Conservation (phyloP, 768 basidiomycete genomes). For the Lentinula aciculospora region DNA sequence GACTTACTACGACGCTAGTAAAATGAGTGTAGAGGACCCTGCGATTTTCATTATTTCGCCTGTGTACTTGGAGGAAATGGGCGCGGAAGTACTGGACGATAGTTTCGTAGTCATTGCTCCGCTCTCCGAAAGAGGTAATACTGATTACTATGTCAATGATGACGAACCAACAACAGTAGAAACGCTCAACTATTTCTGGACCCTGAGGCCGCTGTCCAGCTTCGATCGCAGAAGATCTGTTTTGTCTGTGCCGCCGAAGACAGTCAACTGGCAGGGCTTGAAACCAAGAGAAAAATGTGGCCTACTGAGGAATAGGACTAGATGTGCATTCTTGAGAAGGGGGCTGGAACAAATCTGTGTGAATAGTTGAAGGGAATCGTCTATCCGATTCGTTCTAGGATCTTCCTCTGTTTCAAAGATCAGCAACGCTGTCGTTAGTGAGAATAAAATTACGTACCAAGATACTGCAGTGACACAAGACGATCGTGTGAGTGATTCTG, state of each 20-base stretch:
- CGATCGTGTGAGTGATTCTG: background rate
- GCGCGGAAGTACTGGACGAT: constrained; percentile 85
- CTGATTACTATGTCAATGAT: constrained; percentile 27
- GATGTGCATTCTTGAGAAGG: constrained; percentile 64
- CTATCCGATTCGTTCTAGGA: constrained; percentile 77
- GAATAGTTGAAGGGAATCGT: constrained; percentile 85
- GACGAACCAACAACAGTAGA: background rate
- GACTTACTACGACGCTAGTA: constrained; percentile 69
- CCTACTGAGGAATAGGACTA: constrained; percentile 56
- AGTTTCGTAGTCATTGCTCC: constrained; percentile 76
- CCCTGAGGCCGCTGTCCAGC: constrained; percentile 60
- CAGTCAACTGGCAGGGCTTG: background rate
- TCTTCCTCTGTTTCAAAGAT: constrained; percentile 64
- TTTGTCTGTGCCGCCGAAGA: constrained; percentile 43
- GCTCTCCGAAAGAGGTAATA: constrained; percentile 77
- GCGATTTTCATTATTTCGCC: constrained; percentile 72
- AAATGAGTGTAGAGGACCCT: constrained; percentile 80
- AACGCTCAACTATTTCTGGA: constrained; percentile 70
- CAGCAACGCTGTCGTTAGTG: constrained; percentile 6
- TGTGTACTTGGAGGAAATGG: constrained; percentile 80
- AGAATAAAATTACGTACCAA: background rate
- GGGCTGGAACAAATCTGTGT: constrained; percentile 81
- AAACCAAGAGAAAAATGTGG: constrained; percentile 5
- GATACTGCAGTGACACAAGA: background rate
- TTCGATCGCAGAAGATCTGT: constrained; percentile 74